phyloP scores from a whole-genome alignment of 192 early-diverging fungal species.

The Chytriomyces sp. region DNA sequence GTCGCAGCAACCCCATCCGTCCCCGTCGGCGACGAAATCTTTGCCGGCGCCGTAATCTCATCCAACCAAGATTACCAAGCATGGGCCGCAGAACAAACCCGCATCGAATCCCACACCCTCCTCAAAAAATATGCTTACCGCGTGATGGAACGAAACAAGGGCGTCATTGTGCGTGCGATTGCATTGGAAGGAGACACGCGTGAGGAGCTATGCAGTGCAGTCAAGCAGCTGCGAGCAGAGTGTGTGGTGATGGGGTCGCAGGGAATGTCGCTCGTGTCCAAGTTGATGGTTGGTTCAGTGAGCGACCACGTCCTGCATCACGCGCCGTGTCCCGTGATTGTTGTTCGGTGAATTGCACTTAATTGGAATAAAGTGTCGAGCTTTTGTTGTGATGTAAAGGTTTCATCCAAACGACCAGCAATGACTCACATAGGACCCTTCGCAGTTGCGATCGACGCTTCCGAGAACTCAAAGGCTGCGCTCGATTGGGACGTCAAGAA shows the following conservation, averaged over 20 bases:
- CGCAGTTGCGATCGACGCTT: background rate
- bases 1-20: background rate
- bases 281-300: conserved; percentile 4
- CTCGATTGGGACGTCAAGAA: background rate
- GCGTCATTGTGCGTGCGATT: conserved; percentile 1
- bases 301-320: conserved; percentile 12
- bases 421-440: conserved; percentile 1
- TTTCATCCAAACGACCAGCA: background rate
- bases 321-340: background rate
- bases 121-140: background rate
- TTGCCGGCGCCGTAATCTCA: background rate
- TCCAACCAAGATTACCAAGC: background rate
- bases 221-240: background rate
- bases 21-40: background rate
- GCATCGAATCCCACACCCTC: conserved; percentile 1
- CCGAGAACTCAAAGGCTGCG: background rate
- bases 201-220: background rate
- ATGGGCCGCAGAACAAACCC: conserved; percentile 2
- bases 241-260: conserved; percentile 1
- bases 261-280: conserved; percentile 7
- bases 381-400: background rate
- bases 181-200: background rate
- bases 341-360: background rate
- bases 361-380: background rate
- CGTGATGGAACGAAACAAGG: background rate